Percentiles rank a stretch among this genome's conserved stretches.
Conservation (phyloP, 73 alveolate species). For the Paramecium tetraurelia region DNA sequence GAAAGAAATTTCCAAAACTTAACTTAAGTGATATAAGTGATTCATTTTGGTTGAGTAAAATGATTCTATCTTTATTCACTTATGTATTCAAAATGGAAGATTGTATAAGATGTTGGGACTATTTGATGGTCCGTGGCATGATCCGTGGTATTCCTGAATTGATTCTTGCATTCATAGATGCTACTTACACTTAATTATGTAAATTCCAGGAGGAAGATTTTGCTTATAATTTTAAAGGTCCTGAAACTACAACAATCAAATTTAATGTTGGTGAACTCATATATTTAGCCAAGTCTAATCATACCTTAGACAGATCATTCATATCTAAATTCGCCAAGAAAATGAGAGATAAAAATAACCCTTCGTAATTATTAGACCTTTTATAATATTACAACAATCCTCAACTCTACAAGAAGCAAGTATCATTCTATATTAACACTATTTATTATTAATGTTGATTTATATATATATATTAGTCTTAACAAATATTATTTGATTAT, state of each 20-base stretch:
- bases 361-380: neutral
- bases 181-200: neutral
- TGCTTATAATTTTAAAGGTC: neutral
- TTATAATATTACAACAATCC: neutral
- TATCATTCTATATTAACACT: neutral
- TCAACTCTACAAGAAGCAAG: neutral
- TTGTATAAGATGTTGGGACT: conserved; percentile 5
- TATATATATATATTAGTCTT: neutral
- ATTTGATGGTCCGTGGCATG: conserved; percentile 9
- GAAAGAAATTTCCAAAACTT: neutral
- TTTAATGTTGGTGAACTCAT: conserved; percentile 24
- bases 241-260: neutral
- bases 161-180: neutral
- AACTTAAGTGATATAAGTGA: neutral
- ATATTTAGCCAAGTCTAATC: neutral
- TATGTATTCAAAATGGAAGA: conserved; percentile 8
- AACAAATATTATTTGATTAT: too few species aligned
- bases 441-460: neutral
- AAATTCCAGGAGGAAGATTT: neutral
- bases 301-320: neutral
- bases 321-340: neutral
- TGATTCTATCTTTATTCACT: neutral
- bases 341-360: neutral
- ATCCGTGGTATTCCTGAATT: conserved; percentile 23
- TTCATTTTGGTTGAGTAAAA: conserved; percentile 40